Evolutionary conservation across 2,329 filamentous ascomycete genomes (phyloP), one percentile per base, ranked within the genome.

Genomic region (Drechmeria coniospora): DNA sequence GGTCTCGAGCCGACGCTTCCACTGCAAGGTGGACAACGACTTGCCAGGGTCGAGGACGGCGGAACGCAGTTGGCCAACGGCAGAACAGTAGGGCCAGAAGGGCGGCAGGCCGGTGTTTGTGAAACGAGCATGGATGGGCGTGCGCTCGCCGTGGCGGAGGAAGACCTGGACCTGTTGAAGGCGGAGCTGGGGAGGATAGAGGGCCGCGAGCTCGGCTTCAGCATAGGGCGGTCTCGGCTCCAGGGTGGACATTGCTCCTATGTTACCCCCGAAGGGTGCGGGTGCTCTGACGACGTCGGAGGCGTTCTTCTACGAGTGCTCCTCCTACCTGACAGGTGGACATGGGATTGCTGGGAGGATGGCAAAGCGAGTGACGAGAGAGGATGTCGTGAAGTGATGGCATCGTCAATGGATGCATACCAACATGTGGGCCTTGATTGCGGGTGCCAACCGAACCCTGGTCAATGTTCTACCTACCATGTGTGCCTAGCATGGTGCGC

Each of bases 41-140:
- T 11, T 21, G 9, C 20, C 20, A 25, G 57, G 51, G 32, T 61
- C 54, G 20, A 70, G 56, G 18, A 71, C 51, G 36, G 53, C 57
- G 17, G 57, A 56, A 34, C 55, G 70, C 47, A 95, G 66, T 38
- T 77, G 74, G 33, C 72, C 68, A 14, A 79, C 80, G 30, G 76
- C 71, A 38, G 70, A 68, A 57, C 90, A 98, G 56, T 94, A 95
- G 2, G 90, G 83, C 90, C 90, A 98, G 54, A 74, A 75, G 27
- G 65, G 48, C 23, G 57, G 50, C n/a, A 78, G 62, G 8, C 72
- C 73, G 26, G 70, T 68, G 56, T 87, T 90, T 46, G 80, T 70
- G 51, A 98, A 94, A 21, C 90, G 78, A n/a, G 80, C 67, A 32
- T 74, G 79, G 16, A 95, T 80, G 16, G 87, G 87, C 6, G 78